Percentiles rank a stretch among this genome's conserved stretches.
Conservation (phyloP, 306 rosid genomes). For the Astragalus glycyphyllos region DNA sequence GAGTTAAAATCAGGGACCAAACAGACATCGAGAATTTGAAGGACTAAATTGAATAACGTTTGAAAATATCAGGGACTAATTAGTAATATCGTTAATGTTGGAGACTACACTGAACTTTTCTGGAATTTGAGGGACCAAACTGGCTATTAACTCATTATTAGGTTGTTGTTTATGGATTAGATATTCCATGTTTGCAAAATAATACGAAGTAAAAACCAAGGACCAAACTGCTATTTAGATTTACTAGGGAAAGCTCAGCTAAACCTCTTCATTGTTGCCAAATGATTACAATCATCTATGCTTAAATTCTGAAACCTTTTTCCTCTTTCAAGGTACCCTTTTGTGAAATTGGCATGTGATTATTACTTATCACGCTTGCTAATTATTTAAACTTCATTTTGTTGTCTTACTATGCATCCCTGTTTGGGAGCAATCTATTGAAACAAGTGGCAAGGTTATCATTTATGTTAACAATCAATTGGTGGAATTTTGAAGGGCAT, state of each 20-base stretch:
- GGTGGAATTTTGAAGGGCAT: constrained; percentile 16
- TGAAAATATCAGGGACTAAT: too few species aligned
- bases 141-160: too few species aligned
- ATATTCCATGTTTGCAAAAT: neutral
- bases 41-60: too few species aligned
- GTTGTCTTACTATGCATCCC: constrained; percentile 7
- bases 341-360: constrained; percentile 17
- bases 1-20: too few species aligned
- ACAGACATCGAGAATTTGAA: too few species aligned
- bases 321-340: too few species aligned
- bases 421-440: neutral
- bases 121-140: too few species aligned
- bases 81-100: too few species aligned
- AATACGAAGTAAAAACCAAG: constrained; percentile 4
- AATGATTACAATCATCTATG: constrained; percentile 18
- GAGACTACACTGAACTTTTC: too few species aligned
- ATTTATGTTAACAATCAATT: constrained; percentile 20
- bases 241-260: constrained; percentile 7
- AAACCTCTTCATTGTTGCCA: constrained; percentile 16
- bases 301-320: neutral
- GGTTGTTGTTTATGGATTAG: constrained; percentile 12
- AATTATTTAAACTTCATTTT: constrained; percentile 19
- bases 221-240: constrained; percentile 4
- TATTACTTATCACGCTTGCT: constrained; percentile 20
- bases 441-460: constrained; percentile 4